Evolutionary conservation across 257 asterid genomes (phyloP).

Genomic region (Jacaranda copaia): DNA sequence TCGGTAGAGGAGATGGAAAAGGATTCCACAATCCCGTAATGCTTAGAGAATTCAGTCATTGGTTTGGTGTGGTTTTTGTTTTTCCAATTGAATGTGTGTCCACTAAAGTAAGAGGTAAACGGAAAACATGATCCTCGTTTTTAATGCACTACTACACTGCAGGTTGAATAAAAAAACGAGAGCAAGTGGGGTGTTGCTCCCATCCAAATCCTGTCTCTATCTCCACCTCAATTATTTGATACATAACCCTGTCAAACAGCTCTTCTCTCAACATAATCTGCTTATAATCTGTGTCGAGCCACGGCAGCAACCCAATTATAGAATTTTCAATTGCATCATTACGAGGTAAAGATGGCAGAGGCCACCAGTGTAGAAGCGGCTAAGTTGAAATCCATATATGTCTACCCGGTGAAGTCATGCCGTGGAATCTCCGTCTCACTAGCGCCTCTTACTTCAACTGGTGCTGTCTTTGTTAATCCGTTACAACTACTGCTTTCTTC

Average conservation of each 20-base stretch:
- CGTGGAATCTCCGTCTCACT: constrained; percentile 67
- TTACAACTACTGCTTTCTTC: not conserved
- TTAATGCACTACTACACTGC: no score
- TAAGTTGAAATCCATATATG: constrained; percentile 54
- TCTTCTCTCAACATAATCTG: not conserved
- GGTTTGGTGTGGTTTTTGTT: not conserved
- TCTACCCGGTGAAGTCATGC: constrained; percentile 86
- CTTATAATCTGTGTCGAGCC: not conserved
- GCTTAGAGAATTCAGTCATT: no score
- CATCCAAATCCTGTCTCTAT: not conserved
- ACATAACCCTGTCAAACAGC: not conserved
- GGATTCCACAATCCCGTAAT: not conserved
- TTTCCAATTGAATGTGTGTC: not conserved
- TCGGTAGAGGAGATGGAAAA: no score
- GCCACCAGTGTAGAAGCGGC: constrained; percentile 35
- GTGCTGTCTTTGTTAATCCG: constrained; percentile 30
- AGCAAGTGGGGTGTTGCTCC: not conserved
- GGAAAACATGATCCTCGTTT: not conserved
- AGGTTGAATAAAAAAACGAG: not conserved
- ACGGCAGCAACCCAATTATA: not conserved
- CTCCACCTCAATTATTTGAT: not conserved
- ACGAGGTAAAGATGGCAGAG: constrained; percentile 26
- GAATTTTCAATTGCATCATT: not conserved
- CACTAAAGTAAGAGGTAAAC: no score
- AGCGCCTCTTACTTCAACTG: constrained; percentile 66